Percentiles rank a stretch among this genome's conserved stretches.
These are phyloP conservation scores for Stramenopiles sp. DNA, from an alignment of 352 stramenopile genomes.

Conservation along the genomic window DNA sequence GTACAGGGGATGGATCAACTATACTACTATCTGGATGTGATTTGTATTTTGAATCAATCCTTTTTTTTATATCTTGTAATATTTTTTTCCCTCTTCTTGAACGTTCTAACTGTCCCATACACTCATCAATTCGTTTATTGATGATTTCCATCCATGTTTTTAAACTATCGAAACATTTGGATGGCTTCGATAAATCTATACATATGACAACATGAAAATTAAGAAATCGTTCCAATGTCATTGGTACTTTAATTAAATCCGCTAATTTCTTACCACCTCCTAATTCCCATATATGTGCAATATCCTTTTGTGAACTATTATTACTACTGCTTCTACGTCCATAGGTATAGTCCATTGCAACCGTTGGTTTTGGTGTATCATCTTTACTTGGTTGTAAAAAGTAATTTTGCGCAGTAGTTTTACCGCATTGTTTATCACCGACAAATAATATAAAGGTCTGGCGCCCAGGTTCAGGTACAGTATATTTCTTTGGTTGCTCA, in stretches of 20 bases:
- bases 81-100: conserved; percentile 25
- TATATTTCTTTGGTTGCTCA: neutral
- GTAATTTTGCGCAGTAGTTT: neutral
- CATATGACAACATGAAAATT: conserved; percentile 47
- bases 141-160: conserved; percentile 36
- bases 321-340: conserved; percentile 30
- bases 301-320: conserved; percentile 31
- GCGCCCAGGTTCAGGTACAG: neutral
- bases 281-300: conserved; percentile 75
- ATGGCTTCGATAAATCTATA: conserved; percentile 49
- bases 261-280: conserved; percentile 40
- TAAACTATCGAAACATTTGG: conserved; percentile 45
- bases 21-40: conserved; percentile 45
- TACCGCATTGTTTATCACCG: neutral
- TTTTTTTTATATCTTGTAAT: conserved; percentile 3
- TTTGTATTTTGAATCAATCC: neutral
- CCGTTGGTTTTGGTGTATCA: conserved; percentile 64
- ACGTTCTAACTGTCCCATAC: conserved; percentile 22
- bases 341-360: conserved; percentile 67
- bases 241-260: conserved; percentile 55
- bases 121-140: conserved; percentile 12
- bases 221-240: conserved; percentile 45
- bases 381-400: conserved; percentile 22
- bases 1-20: conserved; percentile 41
- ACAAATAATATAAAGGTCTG: neutral